phyloP scores from a whole-genome alignment of 345 rosid species.

The Citrus trifoliata region DNA sequence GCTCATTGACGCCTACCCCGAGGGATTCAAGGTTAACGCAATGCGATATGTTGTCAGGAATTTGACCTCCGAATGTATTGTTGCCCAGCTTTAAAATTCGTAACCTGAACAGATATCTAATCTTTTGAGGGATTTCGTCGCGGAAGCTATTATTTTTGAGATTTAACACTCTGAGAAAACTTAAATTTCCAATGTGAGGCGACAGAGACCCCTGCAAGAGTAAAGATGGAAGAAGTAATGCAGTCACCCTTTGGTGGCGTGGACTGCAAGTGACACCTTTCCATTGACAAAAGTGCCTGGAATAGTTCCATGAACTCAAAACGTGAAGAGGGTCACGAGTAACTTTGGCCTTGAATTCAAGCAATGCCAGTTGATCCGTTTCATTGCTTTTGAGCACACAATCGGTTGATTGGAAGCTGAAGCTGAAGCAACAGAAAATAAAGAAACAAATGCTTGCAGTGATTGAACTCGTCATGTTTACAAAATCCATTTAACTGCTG shows the following conservation, averaged over 20 bases:
- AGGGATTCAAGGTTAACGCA: background rate
- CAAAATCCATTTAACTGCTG: background rate
- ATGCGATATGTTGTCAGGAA: constrained; percentile 9
- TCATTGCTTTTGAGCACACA: background rate
- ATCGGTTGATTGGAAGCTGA: background rate
- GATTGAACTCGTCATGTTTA: background rate
- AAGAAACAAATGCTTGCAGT: background rate
- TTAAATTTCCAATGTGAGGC: background rate
- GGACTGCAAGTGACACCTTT: background rate
- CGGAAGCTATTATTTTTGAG: constrained; percentile 8
- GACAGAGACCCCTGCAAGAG: background rate
- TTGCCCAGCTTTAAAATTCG: background rate
- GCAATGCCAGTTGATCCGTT: constrained; percentile 4
- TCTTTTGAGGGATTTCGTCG: constrained; percentile 7
- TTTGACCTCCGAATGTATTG: constrained; percentile 14
- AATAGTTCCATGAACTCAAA: background rate
- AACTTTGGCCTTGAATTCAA: background rate
- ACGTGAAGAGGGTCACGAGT: background rate
- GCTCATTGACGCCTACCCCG: background rate
- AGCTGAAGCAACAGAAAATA: background rate
- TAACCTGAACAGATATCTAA: constrained; percentile 11
- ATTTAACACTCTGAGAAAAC: constrained; percentile 5
- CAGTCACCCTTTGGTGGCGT: background rate
- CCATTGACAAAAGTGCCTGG: background rate
- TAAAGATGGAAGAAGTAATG: background rate